These are phyloP conservation scores for Cokeromyces recurvatus DNA, from an alignment of 371 early-diverging fungal genomes.

Conservation along the genomic window DNA sequence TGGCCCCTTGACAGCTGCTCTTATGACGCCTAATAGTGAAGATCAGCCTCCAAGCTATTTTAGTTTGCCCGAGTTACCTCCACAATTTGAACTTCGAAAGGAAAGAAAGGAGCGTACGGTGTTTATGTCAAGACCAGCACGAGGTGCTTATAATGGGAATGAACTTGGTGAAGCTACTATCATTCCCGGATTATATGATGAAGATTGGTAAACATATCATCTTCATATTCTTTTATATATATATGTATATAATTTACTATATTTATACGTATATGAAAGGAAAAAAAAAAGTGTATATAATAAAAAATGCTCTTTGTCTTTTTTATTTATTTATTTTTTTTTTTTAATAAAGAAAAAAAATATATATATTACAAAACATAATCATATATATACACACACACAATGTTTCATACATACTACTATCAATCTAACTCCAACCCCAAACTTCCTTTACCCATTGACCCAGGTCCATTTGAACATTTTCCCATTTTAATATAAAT, in stretches of 20 bases:
- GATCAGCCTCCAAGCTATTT: conserved; percentile 32
- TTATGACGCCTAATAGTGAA: conserved; percentile 12
- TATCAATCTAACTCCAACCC: conserved; percentile 33
- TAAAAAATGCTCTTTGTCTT: background rate
- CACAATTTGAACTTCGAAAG: conserved; percentile 25
- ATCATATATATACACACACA: too few species aligned
- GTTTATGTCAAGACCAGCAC: conserved; percentile 19
- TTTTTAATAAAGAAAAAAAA: background rate
- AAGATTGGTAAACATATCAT: conserved; percentile 37
- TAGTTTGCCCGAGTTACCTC: conserved; percentile 26
- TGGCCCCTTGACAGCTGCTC: conserved; percentile 18
- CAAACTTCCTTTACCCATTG: conserved; percentile 57
- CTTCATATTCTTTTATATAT: too few species aligned
- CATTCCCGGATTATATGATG: conserved; percentile 28
- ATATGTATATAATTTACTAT: too few species aligned
- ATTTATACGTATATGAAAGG: too few species aligned
- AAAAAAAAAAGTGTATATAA: background rate
- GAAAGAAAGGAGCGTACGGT: conserved; percentile 25
- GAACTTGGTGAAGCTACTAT: conserved; percentile 27
- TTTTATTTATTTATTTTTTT: background rate
- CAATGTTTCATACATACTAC: too few species aligned
- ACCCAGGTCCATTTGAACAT: conserved; percentile 42
- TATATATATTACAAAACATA: too few species aligned
- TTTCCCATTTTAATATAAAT: conserved; percentile 52
- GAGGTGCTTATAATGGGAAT: conserved; percentile 8